Base-by-base conservation (phyloP, 805 yeast genomes). In the Clavispora asparagi region DNA sequence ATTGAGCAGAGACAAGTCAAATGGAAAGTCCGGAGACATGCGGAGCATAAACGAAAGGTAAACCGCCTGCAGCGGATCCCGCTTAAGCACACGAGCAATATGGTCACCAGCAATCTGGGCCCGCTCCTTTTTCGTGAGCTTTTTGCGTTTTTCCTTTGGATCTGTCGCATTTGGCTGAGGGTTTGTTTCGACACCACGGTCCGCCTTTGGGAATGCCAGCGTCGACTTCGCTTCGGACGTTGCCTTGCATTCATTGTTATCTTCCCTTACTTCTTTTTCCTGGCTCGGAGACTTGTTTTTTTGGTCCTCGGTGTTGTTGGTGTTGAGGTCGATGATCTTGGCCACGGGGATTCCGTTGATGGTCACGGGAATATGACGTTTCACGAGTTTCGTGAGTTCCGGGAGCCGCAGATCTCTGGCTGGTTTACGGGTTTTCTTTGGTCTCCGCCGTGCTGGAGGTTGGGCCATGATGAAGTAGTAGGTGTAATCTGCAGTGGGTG, bases 21-120 rank as follows among this genome's bases (percentile, higher is more conserved):
- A 85, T 0, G 90, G 85, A 57, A 86, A 85, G 39, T 84, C 85
- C 0, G 90, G 90, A 58, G 84, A 91, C 0, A 91, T 91, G 17
- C 54, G 56, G 40, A 81, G 48, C 29, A 70, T 51, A 50, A 79
- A 71, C 12, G 79, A 68, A 13, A 79, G 43, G 47, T 77, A 76
- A 6, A 74, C 23, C 17, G 56, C 48, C 33, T 55, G 57, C 31
- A 32, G 41, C 12, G 56, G 47, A 37, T 54, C 57, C 26, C 51
- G 38, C 13, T 40, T 41, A 12, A 51, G 29, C 27, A 51, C 42
- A 31, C 44, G 43, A 23, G 47, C 46, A 33, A 53, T 43, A 31
- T 54, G 58, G 29, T 44, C 47, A 6, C 46, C 42, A 9, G 51
- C 35, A 11, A 51, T 35, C 9, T 46, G 37, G 36, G 48, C 51